Base-by-base conservation (phyloP, 2,329 filamentous ascomycete species). In the Fusarium subtropicale region DNA sequence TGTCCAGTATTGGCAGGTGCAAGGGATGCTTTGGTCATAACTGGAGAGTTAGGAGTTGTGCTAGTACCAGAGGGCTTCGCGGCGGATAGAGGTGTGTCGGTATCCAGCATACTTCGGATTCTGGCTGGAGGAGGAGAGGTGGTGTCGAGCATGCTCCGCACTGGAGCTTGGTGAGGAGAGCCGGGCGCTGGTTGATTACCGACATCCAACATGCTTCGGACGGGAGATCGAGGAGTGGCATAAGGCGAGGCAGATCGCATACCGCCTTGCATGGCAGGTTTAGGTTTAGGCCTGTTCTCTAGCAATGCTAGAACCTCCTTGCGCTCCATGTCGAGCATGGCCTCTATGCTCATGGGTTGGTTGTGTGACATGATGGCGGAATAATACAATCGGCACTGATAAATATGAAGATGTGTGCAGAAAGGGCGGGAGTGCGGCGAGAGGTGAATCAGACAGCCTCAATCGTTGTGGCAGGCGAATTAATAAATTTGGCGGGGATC, bases 261-360 rank as follows among this genome's bases (percentile, higher is more conserved):
- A 24, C 82, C 79, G 7, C 76, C 74, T 10, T 79, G 71, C 16
- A 80, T 57, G 11, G 64, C 56, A 24, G 64, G 48, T 38, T 74
- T 53, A 34, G 56, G 56, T 22, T 56, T 52, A 77, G 76, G 13
- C 78, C 80, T 82, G 45, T 85, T 85, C 77, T 91, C 89, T 42
- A 93, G 83, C 65, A 93, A 82, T 48, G 88, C 89, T 70, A 93
- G 83, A 39, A 94, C 89, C 80, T 93, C 91, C 67, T 85, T 84
- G 66, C 91, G 87, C 83, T 95, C 92, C 82, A 93, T 90, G 76
- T 94, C 92, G 68, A 94, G 84, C 70, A 90, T 88, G 50, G 90
- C 87, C 80, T 93, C 92, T 75, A 94, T 87, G 75, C 91, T 93
- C 90, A 93, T 93, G 22, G 83, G 81, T 52, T 80, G 68, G 12